phyloP scores from a whole-genome alignment of 495 filamentous ascomycete species.

The Tuber magnatum region DNA sequence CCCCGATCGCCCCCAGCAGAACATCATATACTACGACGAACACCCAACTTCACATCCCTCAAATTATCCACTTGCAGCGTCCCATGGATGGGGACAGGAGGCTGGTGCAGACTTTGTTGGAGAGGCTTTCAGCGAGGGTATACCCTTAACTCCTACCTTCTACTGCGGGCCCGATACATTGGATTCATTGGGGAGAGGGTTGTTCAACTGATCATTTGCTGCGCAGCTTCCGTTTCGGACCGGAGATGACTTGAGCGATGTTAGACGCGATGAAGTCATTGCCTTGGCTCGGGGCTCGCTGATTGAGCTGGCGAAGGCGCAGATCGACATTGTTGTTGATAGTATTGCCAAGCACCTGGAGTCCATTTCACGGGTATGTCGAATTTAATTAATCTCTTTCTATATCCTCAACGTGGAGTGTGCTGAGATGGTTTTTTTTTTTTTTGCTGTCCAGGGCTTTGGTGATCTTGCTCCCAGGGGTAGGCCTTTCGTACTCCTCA shows the following conservation, averaged over 20 bases:
- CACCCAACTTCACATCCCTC: neutral
- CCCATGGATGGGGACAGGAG: constrained; percentile 57
- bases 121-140: constrained; percentile 59
- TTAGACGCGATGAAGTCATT: constrained; percentile 56
- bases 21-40: neutral
- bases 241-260: constrained; percentile 52
- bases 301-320: constrained; percentile 52
- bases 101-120: constrained; percentile 58
- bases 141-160: constrained; percentile 12
- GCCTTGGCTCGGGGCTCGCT: constrained; percentile 54
- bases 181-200: constrained; percentile 10
- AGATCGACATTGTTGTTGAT: constrained; percentile 52
- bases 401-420: neutral
- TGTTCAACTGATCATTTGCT: neutral
- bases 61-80: constrained; percentile 4
- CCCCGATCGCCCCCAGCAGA: neutral
- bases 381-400: neutral
- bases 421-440: neutral
- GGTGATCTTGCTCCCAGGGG: constrained; percentile 42
- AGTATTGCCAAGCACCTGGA: constrained; percentile 46
- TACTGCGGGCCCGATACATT: neutral
- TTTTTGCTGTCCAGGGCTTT: constrained; percentile 5
- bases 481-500: constrained; percentile 51
- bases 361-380: constrained; percentile 38
- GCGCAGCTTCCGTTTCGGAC: constrained; percentile 58